These are phyloP conservation scores for Pelargonium australe DNA, from an alignment of 441 rosid genomes.

Conservation along the genomic window DNA sequence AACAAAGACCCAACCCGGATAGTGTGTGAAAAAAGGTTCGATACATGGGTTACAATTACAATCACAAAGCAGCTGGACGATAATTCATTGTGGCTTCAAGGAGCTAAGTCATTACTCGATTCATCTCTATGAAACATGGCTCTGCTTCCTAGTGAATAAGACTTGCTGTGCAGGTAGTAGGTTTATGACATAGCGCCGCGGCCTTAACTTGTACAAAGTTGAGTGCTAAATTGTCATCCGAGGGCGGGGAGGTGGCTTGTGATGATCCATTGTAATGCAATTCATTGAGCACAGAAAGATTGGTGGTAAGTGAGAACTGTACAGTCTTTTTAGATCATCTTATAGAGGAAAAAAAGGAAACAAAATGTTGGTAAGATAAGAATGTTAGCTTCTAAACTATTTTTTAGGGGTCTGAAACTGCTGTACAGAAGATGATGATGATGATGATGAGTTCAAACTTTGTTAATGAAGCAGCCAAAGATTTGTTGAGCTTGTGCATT, in stretches of 20 bases:
- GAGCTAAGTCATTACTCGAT: constrained; percentile 16
- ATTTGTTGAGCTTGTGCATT: constrained; percentile 22
- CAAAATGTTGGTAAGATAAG: constrained; percentile 9
- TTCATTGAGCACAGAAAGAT: constrained; percentile 9
- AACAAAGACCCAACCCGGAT: constrained; percentile 19
- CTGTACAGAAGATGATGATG: constrained; percentile 41
- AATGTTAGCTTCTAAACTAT: constrained; percentile 20
- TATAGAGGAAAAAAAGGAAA: constrained; percentile 20
- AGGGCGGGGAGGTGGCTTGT: constrained; percentile 11
- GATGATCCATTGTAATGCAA: constrained; percentile 19
- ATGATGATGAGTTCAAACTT: constrained; percentile 22
- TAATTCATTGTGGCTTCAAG: constrained; percentile 11
- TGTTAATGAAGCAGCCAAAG: constrained; percentile 23
- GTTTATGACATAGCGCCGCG: constrained; percentile 12
- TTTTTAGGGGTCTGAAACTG: constrained; percentile 28
- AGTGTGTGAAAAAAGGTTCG: constrained; percentile 22
- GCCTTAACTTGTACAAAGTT: constrained; percentile 24
- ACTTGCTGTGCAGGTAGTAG: constrained; percentile 16
- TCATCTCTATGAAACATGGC: constrained; percentile 6
- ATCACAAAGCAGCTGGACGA: constrained; percentile 16
- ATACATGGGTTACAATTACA: not conserved
- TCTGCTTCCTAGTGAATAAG: constrained; percentile 18
- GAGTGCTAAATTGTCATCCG: constrained; percentile 24
- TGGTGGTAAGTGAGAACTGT: constrained; percentile 23
- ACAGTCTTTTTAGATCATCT: constrained; percentile 27